Conservation (phyloP, 371 early-diverging fungal genomes). For the Mucor circinelloides region DNA sequence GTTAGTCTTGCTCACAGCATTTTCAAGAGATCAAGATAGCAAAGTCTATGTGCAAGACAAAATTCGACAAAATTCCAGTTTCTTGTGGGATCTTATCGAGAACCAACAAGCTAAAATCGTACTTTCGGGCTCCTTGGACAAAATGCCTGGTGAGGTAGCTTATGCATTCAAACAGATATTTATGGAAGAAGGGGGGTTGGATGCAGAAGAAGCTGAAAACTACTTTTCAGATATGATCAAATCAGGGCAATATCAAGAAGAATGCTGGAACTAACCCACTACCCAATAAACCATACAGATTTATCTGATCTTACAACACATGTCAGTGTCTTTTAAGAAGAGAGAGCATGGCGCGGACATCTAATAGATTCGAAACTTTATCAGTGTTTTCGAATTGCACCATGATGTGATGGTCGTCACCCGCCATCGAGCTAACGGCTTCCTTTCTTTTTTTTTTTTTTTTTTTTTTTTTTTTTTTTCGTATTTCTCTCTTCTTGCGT, state of each 20-base stretch:
- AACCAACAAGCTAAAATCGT: constrained; percentile 63
- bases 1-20: constrained; percentile 70
- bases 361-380: constrained; percentile 1
- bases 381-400: neutral
- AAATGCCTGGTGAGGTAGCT: constrained; percentile 84
- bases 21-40: constrained; percentile 67
- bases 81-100: constrained; percentile 70
- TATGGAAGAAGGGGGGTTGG: constrained; percentile 54
- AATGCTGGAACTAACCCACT: constrained; percentile 77
- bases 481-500: neutral
- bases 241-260: constrained; percentile 80
- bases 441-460: neutral
- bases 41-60: constrained; percentile 83
- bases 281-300: neutral
- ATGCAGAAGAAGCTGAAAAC: constrained; percentile 59
- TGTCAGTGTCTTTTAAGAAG: neutral
- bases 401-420: neutral
- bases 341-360: neutral
- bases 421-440: neutral
- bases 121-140: constrained; percentile 78
- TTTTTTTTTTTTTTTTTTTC: constrained; percentile 8
- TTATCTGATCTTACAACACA: neutral
- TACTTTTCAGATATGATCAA: constrained; percentile 67
- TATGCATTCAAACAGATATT: constrained; percentile 73
- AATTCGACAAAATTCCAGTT: constrained; percentile 57